phyloP scores from a whole-genome alignment of 2,329 filamentous ascomycete species.

The Monilinia laxa region DNA sequence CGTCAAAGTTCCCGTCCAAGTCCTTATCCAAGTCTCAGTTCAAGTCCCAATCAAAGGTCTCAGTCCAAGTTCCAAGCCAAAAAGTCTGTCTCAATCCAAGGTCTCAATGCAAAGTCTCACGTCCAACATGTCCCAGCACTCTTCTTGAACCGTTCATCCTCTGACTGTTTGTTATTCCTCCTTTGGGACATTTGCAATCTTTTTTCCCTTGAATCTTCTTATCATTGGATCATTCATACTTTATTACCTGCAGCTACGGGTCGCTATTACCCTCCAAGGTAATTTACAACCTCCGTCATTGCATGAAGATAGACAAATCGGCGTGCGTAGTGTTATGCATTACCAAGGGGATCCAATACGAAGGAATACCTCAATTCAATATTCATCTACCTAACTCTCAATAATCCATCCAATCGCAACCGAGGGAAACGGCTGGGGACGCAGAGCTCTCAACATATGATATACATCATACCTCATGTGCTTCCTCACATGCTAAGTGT shows the following conservation, averaged over 20 bases:
- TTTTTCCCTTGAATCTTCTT: not conserved
- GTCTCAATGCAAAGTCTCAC: too few species aligned
- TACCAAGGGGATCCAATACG: constrained; percentile 8
- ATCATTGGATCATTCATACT: constrained; percentile 11
- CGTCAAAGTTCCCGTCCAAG: not conserved
- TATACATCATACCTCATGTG: constrained; percentile 19
- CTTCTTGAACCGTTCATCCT: not conserved
- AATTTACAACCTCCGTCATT: constrained; percentile 20
- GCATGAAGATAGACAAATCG: constrained; percentile 19
- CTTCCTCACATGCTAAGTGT: constrained; percentile 14
- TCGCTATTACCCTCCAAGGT: constrained; percentile 7
- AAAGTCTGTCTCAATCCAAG: too few species aligned
- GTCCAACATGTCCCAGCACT: not conserved
- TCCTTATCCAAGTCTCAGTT: too few species aligned
- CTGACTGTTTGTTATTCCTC: not conserved
- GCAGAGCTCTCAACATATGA: constrained; percentile 19
- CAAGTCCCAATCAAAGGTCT: too few species aligned
- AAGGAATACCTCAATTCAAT: constrained; percentile 4
- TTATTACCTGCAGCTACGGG: constrained; percentile 17
- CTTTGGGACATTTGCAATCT: constrained; percentile 14
- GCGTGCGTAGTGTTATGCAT: constrained; percentile 22
- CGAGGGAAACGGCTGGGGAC: constrained; percentile 11
- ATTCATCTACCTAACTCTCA: not conserved
- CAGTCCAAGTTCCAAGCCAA: too few species aligned
- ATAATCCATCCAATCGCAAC: constrained; percentile 12